phyloP scores from a whole-genome alignment of 2,329 filamentous ascomycete genomes.

The Arthrinium puccinioides region DNA sequence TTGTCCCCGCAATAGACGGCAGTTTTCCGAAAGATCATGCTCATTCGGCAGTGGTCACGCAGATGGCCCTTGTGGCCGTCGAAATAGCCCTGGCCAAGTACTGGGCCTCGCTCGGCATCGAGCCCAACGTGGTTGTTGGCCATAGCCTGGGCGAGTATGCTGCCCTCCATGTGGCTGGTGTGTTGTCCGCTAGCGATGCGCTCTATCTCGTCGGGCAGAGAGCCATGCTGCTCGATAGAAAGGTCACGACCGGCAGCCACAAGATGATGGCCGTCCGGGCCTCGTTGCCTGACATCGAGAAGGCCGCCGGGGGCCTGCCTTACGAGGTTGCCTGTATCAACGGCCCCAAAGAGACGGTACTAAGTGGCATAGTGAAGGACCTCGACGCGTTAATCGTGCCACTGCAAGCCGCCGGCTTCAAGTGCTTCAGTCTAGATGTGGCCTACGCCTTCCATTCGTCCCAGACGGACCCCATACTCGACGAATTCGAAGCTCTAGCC shows the following conservation, averaged over 20 bases:
- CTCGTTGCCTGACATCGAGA: conserved; percentile 38
- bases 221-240: conserved; percentile 44
- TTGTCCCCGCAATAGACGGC: conserved; percentile 36
- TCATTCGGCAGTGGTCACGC: conserved; percentile 20
- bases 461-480: conserved; percentile 52
- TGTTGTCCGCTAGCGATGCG: conserved; percentile 50
- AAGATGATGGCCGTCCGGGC: conserved; percentile 51
- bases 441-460: conserved; percentile 57
- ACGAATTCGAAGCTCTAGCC: conserved; percentile 45
- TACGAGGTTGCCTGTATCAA: conserved; percentile 62
- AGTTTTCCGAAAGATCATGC: conserved; percentile 31
- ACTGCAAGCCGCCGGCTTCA: conserved; percentile 32
- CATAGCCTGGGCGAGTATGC: conserved; percentile 55
- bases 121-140: conserved; percentile 32
- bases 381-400: conserved; percentile 21
- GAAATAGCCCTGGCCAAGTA: conserved; percentile 29
- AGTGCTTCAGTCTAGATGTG: conserved; percentile 48
- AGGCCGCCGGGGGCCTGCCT: conserved; percentile 32
- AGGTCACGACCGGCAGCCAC: conserved; percentile 48
- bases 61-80: conserved; percentile 24
- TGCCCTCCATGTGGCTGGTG: conserved; percentile 49
- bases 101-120: conserved; percentile 28
- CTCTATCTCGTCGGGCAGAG: conserved; percentile 51
- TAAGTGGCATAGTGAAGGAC: conserved; percentile 37
- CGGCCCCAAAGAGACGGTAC: conserved; percentile 60